Percentiles rank a stretch among this genome's conserved stretches.
phyloP scores from a whole-genome alignment of 2,329 filamentous ascomycete genomes.

The Aureobasidium sp. region DNA sequence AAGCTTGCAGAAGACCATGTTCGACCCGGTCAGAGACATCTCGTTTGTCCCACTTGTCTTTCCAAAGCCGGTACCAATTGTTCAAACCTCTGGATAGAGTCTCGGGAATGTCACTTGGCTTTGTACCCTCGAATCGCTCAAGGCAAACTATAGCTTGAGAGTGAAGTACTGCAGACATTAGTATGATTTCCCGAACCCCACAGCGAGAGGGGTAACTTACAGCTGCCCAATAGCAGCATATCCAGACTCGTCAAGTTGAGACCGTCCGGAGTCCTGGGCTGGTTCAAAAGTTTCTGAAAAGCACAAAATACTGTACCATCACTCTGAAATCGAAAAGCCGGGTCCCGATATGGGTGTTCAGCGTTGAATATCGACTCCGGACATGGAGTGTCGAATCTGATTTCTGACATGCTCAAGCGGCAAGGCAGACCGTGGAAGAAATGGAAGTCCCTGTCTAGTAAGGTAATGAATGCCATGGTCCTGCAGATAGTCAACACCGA shows the following conservation, averaged over 20 bases:
- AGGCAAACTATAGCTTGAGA: neutral
- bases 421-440: conserved; percentile 14
- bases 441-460: conserved; percentile 12
- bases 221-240: neutral
- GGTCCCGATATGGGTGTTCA: conserved; percentile 6
- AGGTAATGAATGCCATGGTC: conserved; percentile 13
- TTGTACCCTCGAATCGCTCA: neutral
- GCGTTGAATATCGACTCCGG: conserved; percentile 11
- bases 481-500: no score
- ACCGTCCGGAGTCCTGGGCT: neutral
- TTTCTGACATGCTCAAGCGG: conserved; percentile 7
- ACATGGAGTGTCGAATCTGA: conserved; percentile 13
- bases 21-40: neutral
- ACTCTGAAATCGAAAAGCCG: neutral
- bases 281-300: neutral
- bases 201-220: no score
- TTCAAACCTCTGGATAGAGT: neutral
- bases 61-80: neutral
- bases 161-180: neutral
- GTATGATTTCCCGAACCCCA: neutral
- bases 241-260: neutral
- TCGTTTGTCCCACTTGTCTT: neutral
- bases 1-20: neutral
- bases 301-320: neutral
- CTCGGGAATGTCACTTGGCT: neutral